Evolutionary conservation across 805 yeast genomes (phyloP), one percentile per base, ranked within the genome.

Genomic region (Hanseniaspora lachancei): DNA sequence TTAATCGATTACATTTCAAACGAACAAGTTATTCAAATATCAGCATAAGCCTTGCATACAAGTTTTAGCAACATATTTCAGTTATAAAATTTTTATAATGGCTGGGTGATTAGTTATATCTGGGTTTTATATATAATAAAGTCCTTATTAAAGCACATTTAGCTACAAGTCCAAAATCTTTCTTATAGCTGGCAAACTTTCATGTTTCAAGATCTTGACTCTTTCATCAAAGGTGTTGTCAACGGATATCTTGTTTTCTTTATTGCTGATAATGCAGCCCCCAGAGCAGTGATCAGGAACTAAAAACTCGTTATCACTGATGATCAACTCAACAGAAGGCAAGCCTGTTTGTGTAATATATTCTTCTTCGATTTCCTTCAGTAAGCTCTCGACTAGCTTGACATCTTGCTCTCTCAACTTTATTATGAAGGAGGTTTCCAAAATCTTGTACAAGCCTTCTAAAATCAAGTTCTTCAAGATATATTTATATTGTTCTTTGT

Each of bases 221-320:
- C 99, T 86, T 75, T 89, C 97, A 65, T 89, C 96, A 65, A 93
- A 77, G 49, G 98, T 89, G 75, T 93, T 93, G 72, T 86, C 77
- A 57, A 93, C 87, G 63, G 84, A 89, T 62, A 93, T 89, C 72
- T 85, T 87, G 55, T 95, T 95, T 44, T 78, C 69, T 39, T 78
- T 77, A 66, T 85, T 86, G 56, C 77, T 69, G 49, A 87, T 76
- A 48, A 88, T 70, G 41, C 82, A 87, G 67, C 99, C 99, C 60
- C 99, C 99, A 40, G 91, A 81, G 55, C 71, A 62, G 60, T 74
- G 66, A 50, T 80, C 82, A 47, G 80, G 76, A 38, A 53, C 56
- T 61, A 76, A 77, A 66, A 93, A 77, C 68, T 70, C 80, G 15
- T 72, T 62, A 59, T 83, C 86, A 62, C 78, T 78, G 57, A 89